These are phyloP conservation scores for Persicaria tinctoria DNA, from an alignment of 148 eudicot species.

Conservation along the genomic window DNA sequence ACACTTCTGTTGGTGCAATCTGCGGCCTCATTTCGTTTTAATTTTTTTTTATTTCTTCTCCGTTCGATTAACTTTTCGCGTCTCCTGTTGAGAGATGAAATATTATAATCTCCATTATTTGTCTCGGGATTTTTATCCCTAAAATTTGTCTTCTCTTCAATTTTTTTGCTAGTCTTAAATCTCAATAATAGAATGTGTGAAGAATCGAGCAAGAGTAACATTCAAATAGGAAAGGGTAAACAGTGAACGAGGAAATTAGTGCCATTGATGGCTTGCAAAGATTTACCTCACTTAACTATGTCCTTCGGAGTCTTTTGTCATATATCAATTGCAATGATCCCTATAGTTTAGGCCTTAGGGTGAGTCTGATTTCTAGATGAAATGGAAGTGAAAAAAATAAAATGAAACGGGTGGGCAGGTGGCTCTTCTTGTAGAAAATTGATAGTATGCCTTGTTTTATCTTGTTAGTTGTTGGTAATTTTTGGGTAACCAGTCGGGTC, in stretches of 20 bases:
- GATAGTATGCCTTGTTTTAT: neutral
- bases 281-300: neutral
- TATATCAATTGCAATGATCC: neutral
- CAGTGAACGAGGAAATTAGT: neutral
- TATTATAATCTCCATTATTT: neutral
- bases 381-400: no score
- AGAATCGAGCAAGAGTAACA: neutral
- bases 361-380: neutral
- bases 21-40: no score
- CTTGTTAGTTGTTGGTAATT: neutral
- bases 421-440: neutral
- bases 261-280: no score
- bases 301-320: neutral
- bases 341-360: neutral
- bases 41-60: no score
- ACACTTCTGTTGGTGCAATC: no score
- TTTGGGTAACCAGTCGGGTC: neutral
- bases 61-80: no score
- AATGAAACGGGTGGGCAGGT: neutral
- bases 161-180: neutral
- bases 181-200: neutral
- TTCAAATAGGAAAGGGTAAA: neutral
- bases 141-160: neutral
- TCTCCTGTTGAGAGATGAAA: no score
- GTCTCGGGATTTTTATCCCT: neutral